These are phyloP conservation scores for Saposhnikovia divaricata DNA, from an alignment of 129 eudicot species.

Conservation along the genomic window DNA sequence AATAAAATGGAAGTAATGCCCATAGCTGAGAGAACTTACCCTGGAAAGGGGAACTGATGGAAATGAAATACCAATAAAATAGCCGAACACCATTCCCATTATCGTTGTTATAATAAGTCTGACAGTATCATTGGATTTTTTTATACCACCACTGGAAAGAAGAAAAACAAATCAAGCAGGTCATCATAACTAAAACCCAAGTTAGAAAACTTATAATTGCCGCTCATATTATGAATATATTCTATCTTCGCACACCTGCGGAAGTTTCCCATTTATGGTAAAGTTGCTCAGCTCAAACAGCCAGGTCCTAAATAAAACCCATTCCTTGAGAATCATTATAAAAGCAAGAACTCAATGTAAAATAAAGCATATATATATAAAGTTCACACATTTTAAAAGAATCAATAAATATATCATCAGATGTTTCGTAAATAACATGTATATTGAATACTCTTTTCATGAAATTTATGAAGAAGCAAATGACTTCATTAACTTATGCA, in stretches of 20 bases:
- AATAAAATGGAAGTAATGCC: neutral
- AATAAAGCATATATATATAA: neutral
- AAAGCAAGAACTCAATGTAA: conserved; percentile 16
- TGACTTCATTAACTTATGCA: neutral
- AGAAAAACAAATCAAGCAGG: conserved; percentile 10
- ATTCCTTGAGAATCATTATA: conserved; percentile 22
- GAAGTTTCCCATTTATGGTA: conserved; percentile 46
- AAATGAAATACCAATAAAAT: conserved; percentile 86
- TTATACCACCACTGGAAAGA: conserved; percentile 58
- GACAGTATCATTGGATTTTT: conserved; percentile 74
- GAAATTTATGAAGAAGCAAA: neutral
- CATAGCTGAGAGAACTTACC: conserved; percentile 36
- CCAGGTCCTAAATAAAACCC: conserved; percentile 36
- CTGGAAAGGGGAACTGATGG: conserved; percentile 77
- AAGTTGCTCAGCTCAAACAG: conserved; percentile 30
- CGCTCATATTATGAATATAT: neutral
- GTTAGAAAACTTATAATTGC: conserved; percentile 9
- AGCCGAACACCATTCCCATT: conserved; percentile 87
- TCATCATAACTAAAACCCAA: conserved; percentile 1
- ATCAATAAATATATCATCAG: neutral
- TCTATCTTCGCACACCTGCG: conserved; percentile 58
- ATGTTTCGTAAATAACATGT: neutral
- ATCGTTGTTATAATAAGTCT: conserved; percentile 70
- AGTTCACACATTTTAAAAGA: neutral
- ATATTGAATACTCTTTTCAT: neutral